Conservation (phyloP, 78 protist species). For the Planoprotostelium fungivorum region DNA sequence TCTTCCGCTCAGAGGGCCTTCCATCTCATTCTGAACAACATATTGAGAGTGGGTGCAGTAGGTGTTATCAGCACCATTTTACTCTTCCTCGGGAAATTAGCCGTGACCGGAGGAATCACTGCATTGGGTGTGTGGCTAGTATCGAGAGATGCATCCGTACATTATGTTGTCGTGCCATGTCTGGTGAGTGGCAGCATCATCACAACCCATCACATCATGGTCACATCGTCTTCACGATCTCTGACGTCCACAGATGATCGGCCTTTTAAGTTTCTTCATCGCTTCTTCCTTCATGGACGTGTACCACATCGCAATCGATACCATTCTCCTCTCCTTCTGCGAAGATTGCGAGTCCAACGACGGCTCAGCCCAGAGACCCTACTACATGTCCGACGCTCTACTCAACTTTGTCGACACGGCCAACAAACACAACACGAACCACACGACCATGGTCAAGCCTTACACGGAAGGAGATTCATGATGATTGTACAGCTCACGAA, state of each 20-base stretch:
- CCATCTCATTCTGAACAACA: slow-evolving; percentile 56
- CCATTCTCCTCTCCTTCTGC: slow-evolving; percentile 73
- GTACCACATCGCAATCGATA: slow-evolving; percentile 72
- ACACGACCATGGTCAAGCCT: too few species aligned
- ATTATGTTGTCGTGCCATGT: slow-evolving; percentile 34
- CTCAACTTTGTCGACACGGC: slow-evolving; percentile 25
- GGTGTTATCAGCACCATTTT: slow-evolving; percentile 38
- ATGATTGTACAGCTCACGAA: too few species aligned
- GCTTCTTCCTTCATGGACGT: slow-evolving; percentile 61
- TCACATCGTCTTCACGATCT: neutral
- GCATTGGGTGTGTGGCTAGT: slow-evolving; percentile 22
- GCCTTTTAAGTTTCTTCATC: slow-evolving; percentile 55
- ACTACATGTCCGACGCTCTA: slow-evolving; percentile 25
- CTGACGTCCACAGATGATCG: slow-evolving; percentile 10
- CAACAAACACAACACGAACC: neutral
- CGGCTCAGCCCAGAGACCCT: slow-evolving; percentile 53
- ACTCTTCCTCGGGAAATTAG: slow-evolving; percentile 49
- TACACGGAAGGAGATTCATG: too few species aligned
- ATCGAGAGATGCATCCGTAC: neutral
- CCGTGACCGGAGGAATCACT: slow-evolving; percentile 23
- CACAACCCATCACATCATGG: neutral
- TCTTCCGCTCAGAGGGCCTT: slow-evolving; percentile 62
- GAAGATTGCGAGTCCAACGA: slow-evolving; percentile 50
- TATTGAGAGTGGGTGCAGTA: slow-evolving; percentile 70
- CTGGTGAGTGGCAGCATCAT: slow-evolving; percentile 9